A percentile compares a stretch with the other conserved stretches of the same genome.
Conservation (phyloP, 176 grass and related monocot genomes). For the Poa annua region DNA sequence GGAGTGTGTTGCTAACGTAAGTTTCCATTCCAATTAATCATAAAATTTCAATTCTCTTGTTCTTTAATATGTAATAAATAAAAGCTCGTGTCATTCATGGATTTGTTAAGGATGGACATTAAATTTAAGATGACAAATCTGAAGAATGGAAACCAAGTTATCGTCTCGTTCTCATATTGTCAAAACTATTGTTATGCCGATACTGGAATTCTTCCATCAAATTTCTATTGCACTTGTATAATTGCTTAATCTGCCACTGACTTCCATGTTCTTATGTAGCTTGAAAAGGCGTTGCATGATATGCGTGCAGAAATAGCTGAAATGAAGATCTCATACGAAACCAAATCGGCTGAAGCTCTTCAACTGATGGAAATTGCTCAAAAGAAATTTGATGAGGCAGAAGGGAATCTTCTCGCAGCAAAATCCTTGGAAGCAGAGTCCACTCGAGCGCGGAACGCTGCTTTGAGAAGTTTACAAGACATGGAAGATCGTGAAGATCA, state of each 20-base stretch:
- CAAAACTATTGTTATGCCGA: background rate
- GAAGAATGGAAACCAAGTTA: background rate
- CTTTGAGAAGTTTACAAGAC: constrained; percentile 77
- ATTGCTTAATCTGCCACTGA: constrained; percentile 34
- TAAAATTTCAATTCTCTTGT: background rate
- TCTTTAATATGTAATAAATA: background rate
- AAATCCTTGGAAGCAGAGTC: constrained; percentile 71
- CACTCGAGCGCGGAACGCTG: constrained; percentile 42
- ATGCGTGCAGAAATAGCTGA: constrained; percentile 79
- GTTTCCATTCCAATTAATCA: constrained; percentile 26
- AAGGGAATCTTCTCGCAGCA: constrained; percentile 66
- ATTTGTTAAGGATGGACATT: background rate
- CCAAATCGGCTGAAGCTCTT: constrained; percentile 62
- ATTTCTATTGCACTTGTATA: constrained; percentile 1
- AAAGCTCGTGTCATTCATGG: background rate
- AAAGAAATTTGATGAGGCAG: constrained; percentile 77
- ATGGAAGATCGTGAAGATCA: constrained; percentile 85
- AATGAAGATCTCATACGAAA: constrained; percentile 78
- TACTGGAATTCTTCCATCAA: background rate
- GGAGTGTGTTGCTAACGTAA: constrained; percentile 80
- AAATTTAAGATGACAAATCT: background rate
- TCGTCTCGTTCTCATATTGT: background rate
- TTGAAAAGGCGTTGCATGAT: constrained; percentile 88
- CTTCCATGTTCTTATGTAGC: constrained; percentile 54
- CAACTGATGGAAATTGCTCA: constrained; percentile 67